Evolutionary conservation across 2,329 filamentous ascomycete genomes (phyloP).

Genomic region (Raffaelea arxii): DNA sequence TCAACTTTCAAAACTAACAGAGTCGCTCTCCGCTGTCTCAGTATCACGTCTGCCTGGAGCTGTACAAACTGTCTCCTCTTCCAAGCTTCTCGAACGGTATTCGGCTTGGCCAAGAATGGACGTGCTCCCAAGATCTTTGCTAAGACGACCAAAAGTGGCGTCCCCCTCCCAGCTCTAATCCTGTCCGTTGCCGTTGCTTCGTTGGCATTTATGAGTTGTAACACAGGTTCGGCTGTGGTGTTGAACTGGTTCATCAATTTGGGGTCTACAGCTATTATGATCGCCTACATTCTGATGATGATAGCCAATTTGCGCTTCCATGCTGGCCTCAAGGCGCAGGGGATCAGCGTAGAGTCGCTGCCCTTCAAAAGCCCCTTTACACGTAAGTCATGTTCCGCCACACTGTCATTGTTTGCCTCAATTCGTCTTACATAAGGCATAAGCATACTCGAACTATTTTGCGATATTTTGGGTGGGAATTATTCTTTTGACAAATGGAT

Average conservation of each 20-base stretch:
- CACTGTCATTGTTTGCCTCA: too few relatives aligned
- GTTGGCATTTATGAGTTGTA: neutral
- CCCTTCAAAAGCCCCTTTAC: conserved; percentile 3
- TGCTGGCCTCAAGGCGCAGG: conserved; percentile 2
- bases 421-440: neutral
- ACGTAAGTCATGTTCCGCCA: neutral
- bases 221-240: conserved; percentile 29
- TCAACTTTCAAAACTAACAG: too few relatives aligned
- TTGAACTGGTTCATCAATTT: conserved; percentile 37
- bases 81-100: neutral
- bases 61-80: neutral
- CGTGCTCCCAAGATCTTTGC: neutral
- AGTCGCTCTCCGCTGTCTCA: too few relatives aligned
- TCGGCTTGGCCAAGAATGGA: neutral
- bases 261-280: conserved; percentile 1
- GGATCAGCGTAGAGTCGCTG: conserved; percentile 3
- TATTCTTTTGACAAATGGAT: conserved; percentile 1
- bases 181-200: neutral
- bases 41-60: neutral
- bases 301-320: conserved; percentile 11
- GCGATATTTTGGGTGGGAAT: conserved; percentile 1
- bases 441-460: conserved; percentile 3
- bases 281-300: conserved; percentile 2
- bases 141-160: neutral
- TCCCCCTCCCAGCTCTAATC: neutral